These are phyloP conservation scores for Mrakiaceae sp. DNA, from an alignment of 1,284 basidiomycete genomes.

Conservation along the genomic window DNA sequence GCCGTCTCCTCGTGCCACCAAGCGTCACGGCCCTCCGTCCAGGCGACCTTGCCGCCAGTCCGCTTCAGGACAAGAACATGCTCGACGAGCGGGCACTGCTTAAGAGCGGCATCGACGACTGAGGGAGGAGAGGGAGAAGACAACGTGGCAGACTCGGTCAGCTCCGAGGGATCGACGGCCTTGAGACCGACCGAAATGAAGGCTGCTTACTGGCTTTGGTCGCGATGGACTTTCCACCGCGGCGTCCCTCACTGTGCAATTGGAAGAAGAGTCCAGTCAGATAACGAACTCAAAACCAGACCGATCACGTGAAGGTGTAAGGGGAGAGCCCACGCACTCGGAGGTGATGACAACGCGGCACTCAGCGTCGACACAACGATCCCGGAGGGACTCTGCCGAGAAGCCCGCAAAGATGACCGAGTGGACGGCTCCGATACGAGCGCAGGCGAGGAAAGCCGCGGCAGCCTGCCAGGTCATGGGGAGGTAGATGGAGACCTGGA, in stretches of 20 bases:
- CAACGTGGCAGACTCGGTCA: background rate
- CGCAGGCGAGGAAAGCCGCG: conserved; percentile 92
- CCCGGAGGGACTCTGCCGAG: conserved; percentile 89
- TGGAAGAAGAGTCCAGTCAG: too few relatives aligned
- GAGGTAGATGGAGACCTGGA: conserved; percentile 27
- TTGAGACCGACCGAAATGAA: background rate
- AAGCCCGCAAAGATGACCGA: conserved; percentile 99
- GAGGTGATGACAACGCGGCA: conserved; percentile 86
- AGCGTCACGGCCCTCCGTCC: conserved; percentile 73
- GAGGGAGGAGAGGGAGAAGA: background rate
- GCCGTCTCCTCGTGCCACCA: conserved; percentile 94
- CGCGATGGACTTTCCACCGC: conserved; percentile 89
- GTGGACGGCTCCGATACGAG: conserved; percentile 92
- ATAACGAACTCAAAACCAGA: too few relatives aligned
- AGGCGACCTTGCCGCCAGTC: conserved; percentile 74
- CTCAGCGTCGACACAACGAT: conserved; percentile 82
- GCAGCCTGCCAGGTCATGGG: conserved; percentile 67
- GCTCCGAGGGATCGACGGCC: background rate
- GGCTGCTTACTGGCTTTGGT: conserved; percentile 60
- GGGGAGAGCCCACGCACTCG: conserved; percentile 40
- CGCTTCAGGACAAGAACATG: conserved; percentile 83
- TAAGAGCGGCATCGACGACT: conserved; percentile 82
- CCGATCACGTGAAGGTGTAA: too few relatives aligned
- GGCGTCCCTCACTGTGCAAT: conserved; percentile 55
- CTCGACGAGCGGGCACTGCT: conserved; percentile 73